Percentiles rank a stretch among this genome's conserved stretches.
Evolutionary conservation across 2,329 filamentous ascomycete genomes (phyloP).

Genomic region (Gyromitra esculenta): DNA sequence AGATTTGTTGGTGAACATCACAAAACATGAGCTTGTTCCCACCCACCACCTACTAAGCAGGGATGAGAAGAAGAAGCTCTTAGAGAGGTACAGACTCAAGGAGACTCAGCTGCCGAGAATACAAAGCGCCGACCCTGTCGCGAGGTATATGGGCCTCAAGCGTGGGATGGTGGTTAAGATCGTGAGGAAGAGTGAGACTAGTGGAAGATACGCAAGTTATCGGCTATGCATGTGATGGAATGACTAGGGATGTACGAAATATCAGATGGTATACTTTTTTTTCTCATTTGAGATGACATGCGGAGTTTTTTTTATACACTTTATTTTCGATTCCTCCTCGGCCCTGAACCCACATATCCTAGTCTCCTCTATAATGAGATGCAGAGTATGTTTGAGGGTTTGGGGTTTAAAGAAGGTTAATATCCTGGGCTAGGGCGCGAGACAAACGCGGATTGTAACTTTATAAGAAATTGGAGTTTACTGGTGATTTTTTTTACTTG

Average conservation of each 20-base stretch:
- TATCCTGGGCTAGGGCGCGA: neutral
- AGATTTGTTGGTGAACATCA: slow-evolving; percentile 97
- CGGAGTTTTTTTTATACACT: slow-evolving; percentile 14
- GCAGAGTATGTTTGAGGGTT: slow-evolving; percentile 6
- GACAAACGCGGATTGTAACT: slow-evolving; percentile 4
- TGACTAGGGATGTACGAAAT: neutral
- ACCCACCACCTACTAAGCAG: slow-evolving; percentile 89
- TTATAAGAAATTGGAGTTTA: slow-evolving; percentile 26
- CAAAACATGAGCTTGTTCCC: slow-evolving; percentile 94
- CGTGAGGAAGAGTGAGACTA: slow-evolving; percentile 93
- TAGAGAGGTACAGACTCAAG: slow-evolving; percentile 92
- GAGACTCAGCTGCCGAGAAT: slow-evolving; percentile 96
- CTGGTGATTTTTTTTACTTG: neutral
- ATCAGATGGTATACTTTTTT: slow-evolving; percentile 1
- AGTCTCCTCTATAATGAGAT: neutral
- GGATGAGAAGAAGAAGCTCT: slow-evolving; percentile 85
- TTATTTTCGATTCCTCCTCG: neutral
- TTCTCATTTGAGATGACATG: neutral
- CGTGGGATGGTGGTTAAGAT: slow-evolving; percentile 98
- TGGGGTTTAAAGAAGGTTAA: neutral
- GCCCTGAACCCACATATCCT: neutral
- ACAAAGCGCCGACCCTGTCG: slow-evolving; percentile 88
- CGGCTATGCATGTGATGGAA: slow-evolving; percentile 53
- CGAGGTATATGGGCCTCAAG: slow-evolving; percentile 88
- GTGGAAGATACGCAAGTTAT: slow-evolving; percentile 96